Conservation (phyloP, 2,329 filamentous ascomycete species). For the Thielaviopsis cerberus region DNA sequence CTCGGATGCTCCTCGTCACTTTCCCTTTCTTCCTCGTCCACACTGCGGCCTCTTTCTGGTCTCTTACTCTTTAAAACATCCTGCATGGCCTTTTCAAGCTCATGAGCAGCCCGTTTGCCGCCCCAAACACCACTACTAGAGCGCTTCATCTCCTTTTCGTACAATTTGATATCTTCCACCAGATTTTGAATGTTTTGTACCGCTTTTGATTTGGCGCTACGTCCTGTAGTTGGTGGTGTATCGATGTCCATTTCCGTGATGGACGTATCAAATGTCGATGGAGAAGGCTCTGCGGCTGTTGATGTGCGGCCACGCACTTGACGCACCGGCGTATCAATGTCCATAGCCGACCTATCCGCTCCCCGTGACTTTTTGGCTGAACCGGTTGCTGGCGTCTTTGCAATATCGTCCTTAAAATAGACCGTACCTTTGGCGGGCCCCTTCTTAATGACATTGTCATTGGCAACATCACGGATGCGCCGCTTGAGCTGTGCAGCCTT, state of each 20-base stretch:
- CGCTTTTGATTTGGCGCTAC: slow-evolving; percentile 77
- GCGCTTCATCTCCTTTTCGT: slow-evolving; percentile 85
- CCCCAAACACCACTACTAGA: slow-evolving; percentile 37
- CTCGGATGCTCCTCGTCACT: slow-evolving; percentile 44
- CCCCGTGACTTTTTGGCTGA: background rate
- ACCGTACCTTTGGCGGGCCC: slow-evolving; percentile 30
- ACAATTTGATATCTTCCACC: slow-evolving; percentile 70
- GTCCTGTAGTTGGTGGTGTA: slow-evolving; percentile 54
- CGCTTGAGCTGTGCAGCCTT: slow-evolving; percentile 29
- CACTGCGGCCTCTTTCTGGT: slow-evolving; percentile 22
- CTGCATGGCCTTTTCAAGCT: slow-evolving; percentile 29
- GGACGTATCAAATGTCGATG: background rate
- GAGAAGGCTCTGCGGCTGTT: background rate
- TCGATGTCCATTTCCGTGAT: slow-evolving; percentile 58
- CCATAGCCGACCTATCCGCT: background rate
- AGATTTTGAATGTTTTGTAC: slow-evolving; percentile 56
- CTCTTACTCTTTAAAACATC: slow-evolving; percentile 15
- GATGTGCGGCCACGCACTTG: background rate
- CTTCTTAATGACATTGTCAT: slow-evolving; percentile 30
- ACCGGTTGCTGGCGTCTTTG: slow-evolving; percentile 14
- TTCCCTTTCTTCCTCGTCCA: slow-evolving; percentile 30
- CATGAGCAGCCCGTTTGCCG: slow-evolving; percentile 42
- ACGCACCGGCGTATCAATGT: slow-evolving; percentile 19
- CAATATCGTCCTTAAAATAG: slow-evolving; percentile 21
- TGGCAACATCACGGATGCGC: slow-evolving; percentile 29